Base-by-base conservation (phyloP, 805 yeast species). In the Dipodascopsis uninucleata region DNA sequence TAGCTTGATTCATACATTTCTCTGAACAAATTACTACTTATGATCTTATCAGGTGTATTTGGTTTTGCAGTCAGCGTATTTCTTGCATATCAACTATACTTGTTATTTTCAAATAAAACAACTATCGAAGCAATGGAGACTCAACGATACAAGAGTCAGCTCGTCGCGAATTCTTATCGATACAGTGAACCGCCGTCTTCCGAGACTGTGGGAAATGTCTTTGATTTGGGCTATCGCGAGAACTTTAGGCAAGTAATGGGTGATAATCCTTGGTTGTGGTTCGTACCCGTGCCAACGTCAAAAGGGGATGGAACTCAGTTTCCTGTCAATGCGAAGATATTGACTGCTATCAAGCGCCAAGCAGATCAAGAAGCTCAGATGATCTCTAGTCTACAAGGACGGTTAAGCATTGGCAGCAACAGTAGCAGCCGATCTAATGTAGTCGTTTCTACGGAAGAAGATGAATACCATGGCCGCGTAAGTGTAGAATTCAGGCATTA, bases 161-260 rank as follows among this genome's bases (percentile, higher is more conserved):
- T 73, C 4, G 49, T 65, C 24, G 24, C 33, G 5, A 36, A 57
- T 4, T 44, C 49, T 14, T 68, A 64, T 54, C 60, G 69, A 17
- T 71, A 69, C 57, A 61, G 74, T 6, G 63, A 61, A 39, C 64
- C 69, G 58, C 81, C 71, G 28, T 66, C 59, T 36, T 64, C 78
- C 9, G 60, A 66, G 39, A 62, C 68, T 5, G 52, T 72, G 5
- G 87, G 82, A 1, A 85, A 90, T 62, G 69, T 86, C 3, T 93
- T 80, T 64, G 86, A 89, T 63, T 59, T 90, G 29, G 96, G 97
- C 0, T 52, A 58, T 36, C 58, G 36, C 25, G 60, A 63, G 5
- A 93, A 93, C 61, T 81, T 88, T 85, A 51, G 59, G 16, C 68
- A 74, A 4, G 76, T 85, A 1, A 82, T 90, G 94, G 98, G 98